Percentiles rank a stretch among this genome's conserved stretches.
Evolutionary conservation across 169 alveolate genomes (phyloP).

Genomic region (Plasmodium yoelii): DNA sequence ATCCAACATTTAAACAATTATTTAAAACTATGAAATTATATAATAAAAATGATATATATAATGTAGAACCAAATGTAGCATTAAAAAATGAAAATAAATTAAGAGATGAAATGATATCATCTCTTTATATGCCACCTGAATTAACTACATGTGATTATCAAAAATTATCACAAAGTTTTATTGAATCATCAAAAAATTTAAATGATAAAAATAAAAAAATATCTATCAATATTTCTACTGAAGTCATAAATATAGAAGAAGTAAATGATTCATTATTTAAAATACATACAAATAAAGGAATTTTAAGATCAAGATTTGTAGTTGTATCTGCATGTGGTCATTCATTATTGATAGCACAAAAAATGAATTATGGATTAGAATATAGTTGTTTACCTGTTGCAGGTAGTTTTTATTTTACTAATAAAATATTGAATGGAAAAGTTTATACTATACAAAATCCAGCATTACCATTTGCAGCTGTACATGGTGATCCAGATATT

Average conservation of each 20-base stretch:
- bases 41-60: conserved; percentile 79
- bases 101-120: conserved; percentile 78
- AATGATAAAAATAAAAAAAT: conserved; percentile 73
- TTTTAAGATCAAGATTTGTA: conserved; percentile 82
- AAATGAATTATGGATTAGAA: conserved; percentile 87
- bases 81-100: conserved; percentile 42
- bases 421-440: conserved; percentile 85
- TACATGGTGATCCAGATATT: conserved; percentile 92
- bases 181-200: conserved; percentile 74
- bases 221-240: conserved; percentile 79
- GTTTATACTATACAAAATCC: conserved; percentile 91
- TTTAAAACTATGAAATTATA: conserved; percentile 79
- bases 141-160: conserved; percentile 86
- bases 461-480: conserved; percentile 89
- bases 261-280: conserved; percentile 64
- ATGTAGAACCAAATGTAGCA: conserved; percentile 88
- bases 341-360: conserved; percentile 88
- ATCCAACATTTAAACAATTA: conserved; percentile 77
- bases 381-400: conserved; percentile 90
- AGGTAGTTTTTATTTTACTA: conserved; percentile 89
- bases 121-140: conserved; percentile 85
- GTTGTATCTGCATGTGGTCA: conserved; percentile 91
- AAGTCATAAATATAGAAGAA: conserved; percentile 80
- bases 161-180: conserved; percentile 82
- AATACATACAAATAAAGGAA: conserved; percentile 82